Evolutionary conservation across 2,329 filamentous ascomycete genomes (phyloP).

Genomic region (Leptodontidium sp.): DNA sequence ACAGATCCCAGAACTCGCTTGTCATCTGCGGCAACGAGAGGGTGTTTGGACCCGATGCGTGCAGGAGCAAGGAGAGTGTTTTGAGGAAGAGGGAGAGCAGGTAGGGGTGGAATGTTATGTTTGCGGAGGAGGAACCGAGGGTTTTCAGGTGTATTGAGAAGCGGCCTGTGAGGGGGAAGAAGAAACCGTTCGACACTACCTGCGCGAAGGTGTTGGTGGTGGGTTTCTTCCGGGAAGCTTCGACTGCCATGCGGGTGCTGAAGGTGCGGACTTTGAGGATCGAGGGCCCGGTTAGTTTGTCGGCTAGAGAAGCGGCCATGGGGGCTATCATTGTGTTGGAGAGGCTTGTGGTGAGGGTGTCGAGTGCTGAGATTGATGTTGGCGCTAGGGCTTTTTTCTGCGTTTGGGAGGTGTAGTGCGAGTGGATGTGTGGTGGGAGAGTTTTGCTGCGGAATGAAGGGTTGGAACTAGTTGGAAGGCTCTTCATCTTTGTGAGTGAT

Average conservation of each 20-base stretch:
- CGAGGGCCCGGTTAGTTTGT: constrained; percentile 80
- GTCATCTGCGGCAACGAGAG: constrained; percentile 82
- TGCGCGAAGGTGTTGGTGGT: constrained; percentile 82
- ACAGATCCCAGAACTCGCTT: constrained; percentile 81
- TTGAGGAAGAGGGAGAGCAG: constrained; percentile 84
- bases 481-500: constrained; percentile 45
- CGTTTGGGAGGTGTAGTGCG: constrained; percentile 64
- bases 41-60: constrained; percentile 83
- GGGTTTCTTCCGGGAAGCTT: constrained; percentile 62
- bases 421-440: constrained; percentile 77
- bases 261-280: constrained; percentile 90
- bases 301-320: constrained; percentile 81
- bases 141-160: constrained; percentile 74
- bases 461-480: constrained; percentile 36
- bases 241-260: constrained; percentile 76
- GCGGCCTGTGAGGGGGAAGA: constrained; percentile 83
- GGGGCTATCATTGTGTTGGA: constrained; percentile 80
- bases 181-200: constrained; percentile 79
- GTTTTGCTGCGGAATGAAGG: constrained; percentile 79
- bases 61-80: constrained; percentile 82
- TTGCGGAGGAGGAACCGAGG: constrained; percentile 55
- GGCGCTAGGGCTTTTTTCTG: constrained; percentile 34
- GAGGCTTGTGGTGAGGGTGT: constrained; percentile 72
- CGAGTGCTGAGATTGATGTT: constrained; percentile 54
- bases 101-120: constrained; percentile 76